Evolutionary conservation across 2,329 filamentous ascomycete genomes (phyloP), one percentile per base, ranked within the genome.

Genomic region (Fusarium ambrosium): DNA sequence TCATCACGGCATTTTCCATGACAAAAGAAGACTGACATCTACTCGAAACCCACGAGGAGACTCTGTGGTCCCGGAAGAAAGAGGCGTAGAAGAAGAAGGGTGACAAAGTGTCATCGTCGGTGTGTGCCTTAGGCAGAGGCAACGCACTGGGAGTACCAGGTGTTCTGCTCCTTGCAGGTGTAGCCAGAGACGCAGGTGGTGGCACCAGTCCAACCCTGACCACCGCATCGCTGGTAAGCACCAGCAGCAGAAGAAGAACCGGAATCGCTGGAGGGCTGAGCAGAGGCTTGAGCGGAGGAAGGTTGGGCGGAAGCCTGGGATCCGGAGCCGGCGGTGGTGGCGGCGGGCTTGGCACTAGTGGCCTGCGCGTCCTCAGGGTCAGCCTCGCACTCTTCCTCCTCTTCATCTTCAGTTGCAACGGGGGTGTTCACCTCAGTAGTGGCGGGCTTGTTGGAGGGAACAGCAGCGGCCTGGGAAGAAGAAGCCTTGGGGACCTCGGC

Each of bases 111-210:
- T 34, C 32, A 32, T 11, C 10, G 22, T n/a, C 24, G 24, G 24
- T 24, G 24, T 6, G 11, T 16, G 18, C 62, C 53, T 60, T 64
- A 64, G 14, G 53, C 34, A 18, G 41, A 51, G 16, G 41, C n/a
- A 14, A 83, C 61, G 60, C 82, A 84, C 72, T 86, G 84, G 34
- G 72, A 83, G 80, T 86, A 86, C 65, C 79, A 86, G 9, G 75
- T 59, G 72, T 85, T 85, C 64, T 76, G 72, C 60, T 78, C 72
- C 59, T 79, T 77, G 77, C 86, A 87, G 45, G 75, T 79, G 77
- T 79, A 83, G 60, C 85, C 85, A 13, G 81, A 81, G 1, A 63
- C 77, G 66, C 86, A 87, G 78, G 82, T 85, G 1, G 84, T 86
- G 6, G 84, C 70, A 29, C 85, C 86, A 14, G 75, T 73, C 80